Conservation (phyloP, 768 basidiomycete species). For the Aureoboletus auriporus region DNA sequence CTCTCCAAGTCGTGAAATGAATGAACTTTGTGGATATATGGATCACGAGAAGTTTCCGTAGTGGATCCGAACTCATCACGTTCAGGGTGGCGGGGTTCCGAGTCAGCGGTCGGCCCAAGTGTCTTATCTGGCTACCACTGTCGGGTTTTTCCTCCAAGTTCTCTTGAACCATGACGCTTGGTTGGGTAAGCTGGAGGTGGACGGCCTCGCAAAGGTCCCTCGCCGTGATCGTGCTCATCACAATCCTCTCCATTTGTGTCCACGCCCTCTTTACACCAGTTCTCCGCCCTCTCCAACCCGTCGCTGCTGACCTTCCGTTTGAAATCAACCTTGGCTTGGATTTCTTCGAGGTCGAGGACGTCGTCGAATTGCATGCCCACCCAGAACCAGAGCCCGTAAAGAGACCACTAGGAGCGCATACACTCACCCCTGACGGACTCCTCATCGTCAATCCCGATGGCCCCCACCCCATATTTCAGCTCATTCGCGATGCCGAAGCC, state of each 20-base stretch:
- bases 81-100: too few species aligned
- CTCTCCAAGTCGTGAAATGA: too few species aligned
- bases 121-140: too few species aligned
- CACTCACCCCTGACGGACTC: slow-evolving; percentile 25
- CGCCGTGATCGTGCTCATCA: neutral
- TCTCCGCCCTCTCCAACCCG: too few species aligned
- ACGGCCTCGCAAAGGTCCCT: neutral
- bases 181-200: neutral
- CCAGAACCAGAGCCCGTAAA: too few species aligned
- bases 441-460: slow-evolving; percentile 33
- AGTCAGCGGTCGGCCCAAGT: too few species aligned
- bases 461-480: slow-evolving; percentile 41
- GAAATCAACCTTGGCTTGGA: neutral
- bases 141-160: too few species aligned
- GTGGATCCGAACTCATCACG: too few species aligned
- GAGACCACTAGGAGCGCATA: slow-evolving; percentile 16
- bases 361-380: neutral
- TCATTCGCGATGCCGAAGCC: slow-evolving; percentile 34
- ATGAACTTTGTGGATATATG: too few species aligned
- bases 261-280: neutral
- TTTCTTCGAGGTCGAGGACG: neutral
- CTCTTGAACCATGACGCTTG: too few species aligned
- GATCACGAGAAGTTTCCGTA: too few species aligned
- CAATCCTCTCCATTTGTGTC: neutral
- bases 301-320: neutral